Evolutionary conservation across 768 basidiomycete species (phyloP), one percentile per base, ranked within the genome.

Genomic region (Strobilomyces echinocephalus): DNA sequence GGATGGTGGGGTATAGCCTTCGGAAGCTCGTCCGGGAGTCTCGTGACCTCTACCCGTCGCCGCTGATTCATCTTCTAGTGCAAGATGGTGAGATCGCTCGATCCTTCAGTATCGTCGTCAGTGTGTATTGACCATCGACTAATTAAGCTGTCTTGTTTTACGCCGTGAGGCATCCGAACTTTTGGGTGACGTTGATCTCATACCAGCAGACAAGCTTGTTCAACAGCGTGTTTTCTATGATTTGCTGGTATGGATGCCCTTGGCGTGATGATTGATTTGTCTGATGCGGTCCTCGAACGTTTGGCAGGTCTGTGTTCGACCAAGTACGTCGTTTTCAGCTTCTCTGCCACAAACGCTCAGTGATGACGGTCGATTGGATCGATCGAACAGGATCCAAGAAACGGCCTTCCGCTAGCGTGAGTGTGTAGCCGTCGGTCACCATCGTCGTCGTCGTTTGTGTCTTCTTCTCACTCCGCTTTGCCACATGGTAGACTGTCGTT

Each of bases 401-500:
- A 36, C 34, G 46, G 48, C 36, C 38, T 54, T 14, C 50, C 51
- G 46, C 57, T 58, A 28, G n/a, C n/a, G n/a, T n/a, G n/a, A n/a
- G n/a, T n/a, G n/a, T n/a, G n/a, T n/a, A n/a, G n/a, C n/a, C n/a
- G n/a, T n/a, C n/a, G n/a, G n/a, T n/a, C n/a, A n/a, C n/a, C n/a
- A n/a, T n/a, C n/a, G n/a, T n/a, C n/a, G n/a, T n/a, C n/a, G n/a
- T n/a, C n/a, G n/a, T n/a, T n/a, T n/a, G n/a, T n/a, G n/a, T n/a
- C n/a, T n/a, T n/a, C n/a, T n/a, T n/a, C n/a, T n/a, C n/a, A n/a
- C n/a, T n/a, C n/a, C n/a, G n/a, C n/a, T n/a, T n/a, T n/a, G n/a
- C n/a, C n/a, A n/a, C n/a, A n/a, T n/a, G n/a, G n/a, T n/a, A 63
- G 62, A n/a, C 18, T 62, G 33, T 54, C 60, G 12, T 16, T 57